phyloP scores from a whole-genome alignment of 2,329 filamentous ascomycete genomes.

The Colletotrichum sp. region DNA sequence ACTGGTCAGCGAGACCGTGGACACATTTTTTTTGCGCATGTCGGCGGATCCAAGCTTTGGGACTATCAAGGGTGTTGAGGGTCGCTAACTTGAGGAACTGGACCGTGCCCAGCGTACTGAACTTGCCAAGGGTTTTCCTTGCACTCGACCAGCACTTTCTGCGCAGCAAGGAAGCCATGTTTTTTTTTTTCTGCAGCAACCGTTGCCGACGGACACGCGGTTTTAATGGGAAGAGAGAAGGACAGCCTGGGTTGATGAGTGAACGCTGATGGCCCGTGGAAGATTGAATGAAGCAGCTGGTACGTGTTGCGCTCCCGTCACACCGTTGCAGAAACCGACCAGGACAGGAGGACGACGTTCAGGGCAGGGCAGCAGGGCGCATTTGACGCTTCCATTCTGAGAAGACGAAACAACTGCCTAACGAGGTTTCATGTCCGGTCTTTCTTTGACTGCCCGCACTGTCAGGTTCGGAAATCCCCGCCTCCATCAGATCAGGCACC shows the following conservation, averaged over 20 bases:
- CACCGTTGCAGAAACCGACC: background rate
- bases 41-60: background rate
- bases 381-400: background rate
- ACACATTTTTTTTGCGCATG: slow-evolving; percentile 2
- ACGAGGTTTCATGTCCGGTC: background rate
- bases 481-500: background rate
- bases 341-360: background rate
- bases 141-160: background rate
- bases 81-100: background rate
- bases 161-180: background rate
- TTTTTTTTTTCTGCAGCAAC: background rate
- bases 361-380: background rate
- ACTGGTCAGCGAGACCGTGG: slow-evolving; percentile 1
- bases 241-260: background rate
- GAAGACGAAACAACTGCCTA: slow-evolving; percentile 3
- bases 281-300: background rate
- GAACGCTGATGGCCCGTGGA: background rate
- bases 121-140: background rate
- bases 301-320: background rate
- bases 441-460: background rate
- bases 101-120: background rate
- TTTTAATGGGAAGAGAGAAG: background rate
- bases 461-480: background rate
- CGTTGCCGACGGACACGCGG: background rate
- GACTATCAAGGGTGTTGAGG: background rate